A percentile compares a stretch with the other conserved stretches of the same genome.
Evolutionary conservation across 1,139 yeast species (phyloP).

Genomic region (Fermentozyma sake): DNA sequence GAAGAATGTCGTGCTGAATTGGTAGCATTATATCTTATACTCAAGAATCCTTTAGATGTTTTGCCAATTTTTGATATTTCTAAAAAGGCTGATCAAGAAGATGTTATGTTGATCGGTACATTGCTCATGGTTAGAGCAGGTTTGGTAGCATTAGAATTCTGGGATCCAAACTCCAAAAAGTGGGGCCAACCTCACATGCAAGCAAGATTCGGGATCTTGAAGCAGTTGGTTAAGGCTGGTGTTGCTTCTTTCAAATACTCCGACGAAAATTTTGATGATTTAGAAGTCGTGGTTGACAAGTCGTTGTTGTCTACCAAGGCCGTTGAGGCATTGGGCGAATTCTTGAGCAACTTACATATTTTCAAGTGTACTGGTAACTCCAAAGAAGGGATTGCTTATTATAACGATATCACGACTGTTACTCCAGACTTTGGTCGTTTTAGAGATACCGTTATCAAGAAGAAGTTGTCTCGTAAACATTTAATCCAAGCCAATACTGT

Average conservation of each 20-base stretch:
- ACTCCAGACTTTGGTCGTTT: constrained; percentile 57
- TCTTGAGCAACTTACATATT: constrained; percentile 66
- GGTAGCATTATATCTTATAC: constrained; percentile 76
- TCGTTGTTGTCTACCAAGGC: constrained; percentile 63
- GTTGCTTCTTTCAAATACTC: constrained; percentile 51
- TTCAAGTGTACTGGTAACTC: constrained; percentile 76
- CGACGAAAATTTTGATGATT: constrained; percentile 49
- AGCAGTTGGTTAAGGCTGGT: constrained; percentile 67
- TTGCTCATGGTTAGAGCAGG: constrained; percentile 88
- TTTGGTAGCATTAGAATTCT: constrained; percentile 70
- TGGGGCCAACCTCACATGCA: constrained; percentile 99
- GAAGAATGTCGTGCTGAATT: constrained; percentile 93
- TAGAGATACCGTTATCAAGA: constrained; percentile 63
- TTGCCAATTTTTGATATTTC: constrained; percentile 70
- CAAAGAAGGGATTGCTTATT: constrained; percentile 57
- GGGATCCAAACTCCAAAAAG: constrained; percentile 75
- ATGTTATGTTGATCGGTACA: constrained; percentile 62
- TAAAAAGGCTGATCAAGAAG: constrained; percentile 53
- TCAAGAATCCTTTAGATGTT: constrained; percentile 54
- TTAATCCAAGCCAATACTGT: constrained; percentile 77
- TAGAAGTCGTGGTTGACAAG: constrained; percentile 55
- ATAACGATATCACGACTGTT: constrained; percentile 63
- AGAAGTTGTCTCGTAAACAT: constrained; percentile 80
- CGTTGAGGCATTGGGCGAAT: constrained; percentile 68
- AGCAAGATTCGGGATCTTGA: constrained; percentile 82